Evolutionary conservation across 179 eudicot genomes (phyloP), one percentile per base, ranked within the genome.

Genomic region (Beta macrorhiza): DNA sequence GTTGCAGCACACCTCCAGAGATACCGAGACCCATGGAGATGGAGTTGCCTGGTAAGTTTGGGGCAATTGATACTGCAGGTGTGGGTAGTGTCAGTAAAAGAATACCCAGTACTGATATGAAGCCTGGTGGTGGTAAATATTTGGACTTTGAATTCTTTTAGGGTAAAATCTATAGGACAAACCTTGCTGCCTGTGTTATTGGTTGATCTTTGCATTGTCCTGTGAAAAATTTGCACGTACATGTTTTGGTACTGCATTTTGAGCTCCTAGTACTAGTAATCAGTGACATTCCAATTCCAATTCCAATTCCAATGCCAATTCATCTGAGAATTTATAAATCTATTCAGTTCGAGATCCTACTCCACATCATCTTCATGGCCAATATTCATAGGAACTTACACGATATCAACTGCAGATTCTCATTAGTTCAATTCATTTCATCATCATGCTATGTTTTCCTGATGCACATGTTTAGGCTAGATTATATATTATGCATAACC

Each of bases 71-170:
- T 45, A 79, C 83, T 2, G 68, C 83, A 37, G 86, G 88, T 16
- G 84, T 82, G 32, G 89, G 83, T 16, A 79, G 84, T 78, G 86
- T 67, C 73, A 88, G 91, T 74, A 88, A 93, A 75, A 84, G 86
- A 78, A 80, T 86, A 81, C 80, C 80, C 8, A 89, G 88, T 61
- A 76, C 88, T 32, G 95, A 90, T 67, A 77, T 87, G 84, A 91
- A 87, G 79, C 69, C 93, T 6, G 91, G 91, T 5, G 92, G 93
- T 32, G 94, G 94, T 85, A 91, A 90, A 83, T 92, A 83, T 83
- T 88, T 92, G 78, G 97, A 92, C 81, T 92, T 92, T 56, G 97
- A 92, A 89, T 92, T 92, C 89, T 92, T 92, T 86, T 91, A 93
- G 89, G 29, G 73, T 32, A 42, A 73, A 45, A 81, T 57, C 77